These are phyloP conservation scores for Coffea eugenioides DNA, from an alignment of 257 asterid genomes.

Conservation along the genomic window DNA sequence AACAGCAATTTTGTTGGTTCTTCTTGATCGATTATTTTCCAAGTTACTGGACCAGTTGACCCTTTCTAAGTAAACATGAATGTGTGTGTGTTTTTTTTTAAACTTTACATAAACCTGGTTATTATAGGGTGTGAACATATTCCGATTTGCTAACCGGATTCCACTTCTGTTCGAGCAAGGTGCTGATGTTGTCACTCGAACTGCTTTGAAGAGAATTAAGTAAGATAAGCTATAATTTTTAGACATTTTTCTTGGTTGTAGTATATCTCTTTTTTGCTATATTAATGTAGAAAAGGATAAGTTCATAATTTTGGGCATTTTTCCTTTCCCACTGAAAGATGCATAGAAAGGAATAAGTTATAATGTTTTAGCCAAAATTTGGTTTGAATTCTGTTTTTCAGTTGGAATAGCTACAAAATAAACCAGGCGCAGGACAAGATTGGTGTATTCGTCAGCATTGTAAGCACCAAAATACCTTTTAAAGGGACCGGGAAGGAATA, in stretches of 20 bases:
- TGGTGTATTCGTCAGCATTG: slow-evolving; percentile 90
- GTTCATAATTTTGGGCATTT: background rate
- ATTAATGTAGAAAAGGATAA: background rate
- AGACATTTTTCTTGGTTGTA: background rate
- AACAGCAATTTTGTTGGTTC: background rate
- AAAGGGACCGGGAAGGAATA: slow-evolving; percentile 96
- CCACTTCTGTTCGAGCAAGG: slow-evolving; percentile 97
- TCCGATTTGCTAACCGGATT: slow-evolving; percentile 93
- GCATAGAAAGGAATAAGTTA: background rate
- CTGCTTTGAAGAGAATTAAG: slow-evolving; percentile 87
- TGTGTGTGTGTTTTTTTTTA: no score
- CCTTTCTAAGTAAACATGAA: background rate
- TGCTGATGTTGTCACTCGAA: slow-evolving; percentile 93
- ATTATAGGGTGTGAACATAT: slow-evolving; percentile 77
- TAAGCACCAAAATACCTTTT: slow-evolving; percentile 91
- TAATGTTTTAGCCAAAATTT: slow-evolving; percentile 8
- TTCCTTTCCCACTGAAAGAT: background rate
- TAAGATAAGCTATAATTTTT: slow-evolving; percentile 24
- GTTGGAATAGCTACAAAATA: slow-evolving; percentile 91
- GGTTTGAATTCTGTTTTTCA: slow-evolving; percentile 31
- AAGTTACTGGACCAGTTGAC: slow-evolving; percentile 8
- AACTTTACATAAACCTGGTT: slow-evolving; percentile 2
- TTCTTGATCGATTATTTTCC: slow-evolving; percentile 3
- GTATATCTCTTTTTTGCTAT: background rate
- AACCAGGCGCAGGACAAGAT: slow-evolving; percentile 89